Evolutionary conservation across 148 eudicot genomes (phyloP), one percentile per base, ranked within the genome.

Genomic region (Amaranthus hypochondriacus): DNA sequence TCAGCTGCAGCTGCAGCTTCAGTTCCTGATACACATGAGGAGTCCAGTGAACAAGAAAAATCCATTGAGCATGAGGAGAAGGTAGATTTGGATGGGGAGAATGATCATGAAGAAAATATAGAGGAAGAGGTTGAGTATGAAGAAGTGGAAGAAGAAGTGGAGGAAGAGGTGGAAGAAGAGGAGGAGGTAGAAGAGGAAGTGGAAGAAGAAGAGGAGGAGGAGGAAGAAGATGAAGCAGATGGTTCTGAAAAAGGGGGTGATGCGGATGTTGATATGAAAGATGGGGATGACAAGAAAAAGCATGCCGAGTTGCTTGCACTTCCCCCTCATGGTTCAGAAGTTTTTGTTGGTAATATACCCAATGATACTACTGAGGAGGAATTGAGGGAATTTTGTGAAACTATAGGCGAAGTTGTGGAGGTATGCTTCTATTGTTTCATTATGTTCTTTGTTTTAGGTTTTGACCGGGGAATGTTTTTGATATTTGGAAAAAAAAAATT

Each of bases 321-420:
- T 72, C 99, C 99, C 50, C 96, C 97, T 70, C 96, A 96, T 79
- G 99, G 99, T 47, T 92, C 97, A 47, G 97, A 96, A 75, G 96
- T 96, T 6, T 96, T 86, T 80, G 70, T 92, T 73, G 99, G 99
- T 77, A 92, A 92, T 64, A 84, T 96, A 83, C 86, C 93, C 46
- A 89, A 73, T 55, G 91, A 89, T 87, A 90, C 86, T 81, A 84
- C 89, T 12, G 97, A 90, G 82, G 91, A 80, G 65, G 96, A 90
- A 42, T 71, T 95, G 62, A 88, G 83, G 77, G 78, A 73, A 68
- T 90, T 96, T 66, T 92, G 99, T 84, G 92, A 92, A 85, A 72
- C 91, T 67, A 73, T 92, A 63, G 99, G 99, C 70, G 94, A 96
- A 74, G 89, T 96, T 66, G 74, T 77, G 39, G 94, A 96, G 94